Conservation (phyloP, 257 asterid species). For the Perilla frutescens region DNA sequence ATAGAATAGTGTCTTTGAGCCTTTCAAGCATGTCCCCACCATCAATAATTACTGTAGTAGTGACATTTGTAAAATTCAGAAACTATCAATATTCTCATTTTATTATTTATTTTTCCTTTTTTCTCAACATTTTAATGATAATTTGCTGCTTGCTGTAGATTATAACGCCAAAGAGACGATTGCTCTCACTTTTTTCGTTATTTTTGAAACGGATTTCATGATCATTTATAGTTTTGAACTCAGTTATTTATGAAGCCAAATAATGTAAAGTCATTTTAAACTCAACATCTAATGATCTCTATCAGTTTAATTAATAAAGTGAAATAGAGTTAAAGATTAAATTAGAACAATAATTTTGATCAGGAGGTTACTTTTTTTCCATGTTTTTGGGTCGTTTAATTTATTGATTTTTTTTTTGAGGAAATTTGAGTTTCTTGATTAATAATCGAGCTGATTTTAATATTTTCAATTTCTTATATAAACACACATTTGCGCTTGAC, state of each 20-base stretch:
- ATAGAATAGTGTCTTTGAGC: slow-evolving; percentile 41
- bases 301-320: slow-evolving; percentile 37
- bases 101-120: not conserved
- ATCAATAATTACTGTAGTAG: slow-evolving; percentile 29
- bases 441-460: not conserved
- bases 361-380: slow-evolving; percentile 20
- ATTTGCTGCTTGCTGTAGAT: not conserved
- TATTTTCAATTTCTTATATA: not conserved
- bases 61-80: slow-evolving; percentile 26
- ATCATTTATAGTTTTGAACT: slow-evolving; percentile 36
- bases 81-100: not conserved
- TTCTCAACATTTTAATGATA: not conserved
- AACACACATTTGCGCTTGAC: too few relatives aligned
- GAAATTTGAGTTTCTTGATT: too few relatives aligned
- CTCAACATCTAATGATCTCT: slow-evolving; percentile 30
- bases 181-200: slow-evolving; percentile 37
- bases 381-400: not conserved
- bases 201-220: slow-evolving; percentile 23
- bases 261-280: slow-evolving; percentile 31
- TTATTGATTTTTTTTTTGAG: too few relatives aligned
- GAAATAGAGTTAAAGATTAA: not conserved
- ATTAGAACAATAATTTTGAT: not conserved
- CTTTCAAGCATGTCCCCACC: slow-evolving; percentile 62
- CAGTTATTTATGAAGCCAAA: slow-evolving; percentile 29
- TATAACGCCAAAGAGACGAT: slow-evolving; percentile 36